A percentile compares a stretch with the other conserved stretches of the same genome.
phyloP scores from a whole-genome alignment of 2,329 filamentous ascomycete genomes.

The Pyrenochaeta sp. region DNA sequence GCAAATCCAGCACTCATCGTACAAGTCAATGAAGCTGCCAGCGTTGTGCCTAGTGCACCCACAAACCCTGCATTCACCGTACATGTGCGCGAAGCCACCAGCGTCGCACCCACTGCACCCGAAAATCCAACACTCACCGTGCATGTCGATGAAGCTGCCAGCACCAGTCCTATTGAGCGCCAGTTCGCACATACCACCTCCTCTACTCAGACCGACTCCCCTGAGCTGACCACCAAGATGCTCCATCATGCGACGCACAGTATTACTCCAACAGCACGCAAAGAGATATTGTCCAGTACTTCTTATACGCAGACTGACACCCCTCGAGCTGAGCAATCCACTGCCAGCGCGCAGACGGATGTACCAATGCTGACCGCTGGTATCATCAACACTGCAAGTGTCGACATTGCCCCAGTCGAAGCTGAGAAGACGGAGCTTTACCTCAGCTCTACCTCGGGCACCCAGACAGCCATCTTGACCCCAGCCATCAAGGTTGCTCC shows the following conservation, averaged over 20 bases:
- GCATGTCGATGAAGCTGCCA: slow-evolving; percentile 1
- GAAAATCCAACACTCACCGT: background rate
- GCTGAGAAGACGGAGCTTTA: background rate
- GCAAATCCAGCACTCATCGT: background rate
- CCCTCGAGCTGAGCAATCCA: background rate
- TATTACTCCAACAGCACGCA: slow-evolving; percentile 6
- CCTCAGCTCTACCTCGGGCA: background rate
- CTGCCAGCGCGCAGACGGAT: background rate
- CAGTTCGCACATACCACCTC: background rate
- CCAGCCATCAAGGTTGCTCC: slow-evolving; percentile 2
- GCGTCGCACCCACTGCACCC: background rate
- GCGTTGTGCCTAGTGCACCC: slow-evolving; percentile 7
- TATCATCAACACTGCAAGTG: background rate
- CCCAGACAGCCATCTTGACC: slow-evolving; percentile 6
- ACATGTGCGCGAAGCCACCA: background rate
- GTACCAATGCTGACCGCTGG: background rate
- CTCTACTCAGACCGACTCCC: slow-evolving; percentile 11
- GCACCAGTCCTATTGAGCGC: slow-evolving; percentile 6
- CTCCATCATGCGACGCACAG: background rate
- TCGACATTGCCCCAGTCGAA: background rate
- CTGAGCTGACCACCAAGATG: slow-evolving; percentile 4
- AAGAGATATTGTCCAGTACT: background rate
- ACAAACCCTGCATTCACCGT: background rate
- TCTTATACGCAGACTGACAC: slow-evolving; percentile 3
- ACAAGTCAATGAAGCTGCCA: background rate